Percentiles rank a stretch among this genome's conserved stretches.
These are phyloP conservation scores for Termitomyces sp. DNA, from an alignment of 768 basidiomycete genomes.

Conservation along the genomic window DNA sequence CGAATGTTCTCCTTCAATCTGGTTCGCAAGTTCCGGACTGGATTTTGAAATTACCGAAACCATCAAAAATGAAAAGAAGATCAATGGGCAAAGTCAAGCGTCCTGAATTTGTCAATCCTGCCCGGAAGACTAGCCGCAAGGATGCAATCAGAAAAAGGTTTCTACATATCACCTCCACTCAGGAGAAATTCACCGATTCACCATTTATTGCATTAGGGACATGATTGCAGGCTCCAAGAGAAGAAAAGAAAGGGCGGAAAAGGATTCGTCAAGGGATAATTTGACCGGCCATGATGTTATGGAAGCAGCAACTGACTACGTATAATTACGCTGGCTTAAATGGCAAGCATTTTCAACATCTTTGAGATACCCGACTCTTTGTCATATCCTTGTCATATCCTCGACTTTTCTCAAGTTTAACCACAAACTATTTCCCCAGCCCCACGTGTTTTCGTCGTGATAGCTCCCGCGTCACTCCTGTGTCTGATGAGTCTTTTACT, in stretches of 20 bases:
- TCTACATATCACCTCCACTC: constrained; percentile 12
- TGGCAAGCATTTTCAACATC: too few species aligned
- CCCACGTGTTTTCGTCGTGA: too few species aligned
- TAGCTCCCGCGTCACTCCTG: too few species aligned
- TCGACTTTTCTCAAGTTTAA: too few species aligned
- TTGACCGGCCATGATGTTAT: not conserved
- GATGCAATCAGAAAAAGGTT: constrained; percentile 75
- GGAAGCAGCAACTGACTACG: too few species aligned
- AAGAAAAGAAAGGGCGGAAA: constrained; percentile 39
- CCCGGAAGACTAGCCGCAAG: constrained; percentile 59
- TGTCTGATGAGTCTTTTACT: too few species aligned
- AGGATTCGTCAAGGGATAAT: not conserved
- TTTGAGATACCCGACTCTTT: too few species aligned
- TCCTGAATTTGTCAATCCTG: constrained; percentile 67
- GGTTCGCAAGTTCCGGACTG: constrained; percentile 91
- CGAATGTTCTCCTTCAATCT: constrained; percentile 91
- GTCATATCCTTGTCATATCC: too few species aligned
- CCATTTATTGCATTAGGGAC: constrained; percentile 43
- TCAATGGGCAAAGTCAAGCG: constrained; percentile 84
- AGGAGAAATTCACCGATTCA: not conserved
- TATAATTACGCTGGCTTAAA: too few species aligned
- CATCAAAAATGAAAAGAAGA: constrained; percentile 82
- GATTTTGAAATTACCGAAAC: constrained; percentile 93
- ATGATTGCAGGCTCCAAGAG: constrained; percentile 76
- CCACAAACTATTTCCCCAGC: too few species aligned